These are phyloP conservation scores for Nakaseomyces glabratus DNA, from an alignment of 1,139 yeast species.

Conservation along the genomic window DNA sequence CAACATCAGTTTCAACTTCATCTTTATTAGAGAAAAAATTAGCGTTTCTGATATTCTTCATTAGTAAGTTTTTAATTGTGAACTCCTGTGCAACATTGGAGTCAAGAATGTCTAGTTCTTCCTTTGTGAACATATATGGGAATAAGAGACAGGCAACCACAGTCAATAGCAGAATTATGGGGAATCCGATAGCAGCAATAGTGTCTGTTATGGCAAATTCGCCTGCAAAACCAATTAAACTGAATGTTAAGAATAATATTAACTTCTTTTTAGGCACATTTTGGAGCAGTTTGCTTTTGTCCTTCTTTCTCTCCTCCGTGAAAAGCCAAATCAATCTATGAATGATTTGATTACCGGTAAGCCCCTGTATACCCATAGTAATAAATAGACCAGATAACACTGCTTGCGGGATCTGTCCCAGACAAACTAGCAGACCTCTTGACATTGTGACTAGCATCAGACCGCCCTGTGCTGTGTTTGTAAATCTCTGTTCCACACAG, in stretches of 20 bases:
- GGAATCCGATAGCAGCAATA: constrained; percentile 90
- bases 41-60: constrained; percentile 14
- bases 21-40: background rate
- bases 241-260: constrained; percentile 49
- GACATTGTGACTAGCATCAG: constrained; percentile 83
- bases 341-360: constrained; percentile 58
- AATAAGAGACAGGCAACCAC: constrained; percentile 48
- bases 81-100: constrained; percentile 35
- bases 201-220: constrained; percentile 85
- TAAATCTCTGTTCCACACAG: constrained; percentile 83
- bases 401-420: constrained; percentile 88
- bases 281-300: constrained; percentile 30
- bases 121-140: constrained; percentile 52
- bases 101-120: constrained; percentile 57
- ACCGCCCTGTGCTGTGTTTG: constrained; percentile 77
- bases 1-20: background rate
- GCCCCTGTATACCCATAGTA: constrained; percentile 82
- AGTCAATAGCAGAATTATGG: constrained; percentile 72
- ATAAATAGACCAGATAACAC: constrained; percentile 87
- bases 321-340: constrained; percentile 54
- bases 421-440: constrained; percentile 69
- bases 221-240: constrained; percentile 59
- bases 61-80: constrained; percentile 31
- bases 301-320: constrained; percentile 41
- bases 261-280: constrained; percentile 39